Conservation (phyloP, 2,329 filamentous ascomycete species). For the Penicillium sp. region DNA sequence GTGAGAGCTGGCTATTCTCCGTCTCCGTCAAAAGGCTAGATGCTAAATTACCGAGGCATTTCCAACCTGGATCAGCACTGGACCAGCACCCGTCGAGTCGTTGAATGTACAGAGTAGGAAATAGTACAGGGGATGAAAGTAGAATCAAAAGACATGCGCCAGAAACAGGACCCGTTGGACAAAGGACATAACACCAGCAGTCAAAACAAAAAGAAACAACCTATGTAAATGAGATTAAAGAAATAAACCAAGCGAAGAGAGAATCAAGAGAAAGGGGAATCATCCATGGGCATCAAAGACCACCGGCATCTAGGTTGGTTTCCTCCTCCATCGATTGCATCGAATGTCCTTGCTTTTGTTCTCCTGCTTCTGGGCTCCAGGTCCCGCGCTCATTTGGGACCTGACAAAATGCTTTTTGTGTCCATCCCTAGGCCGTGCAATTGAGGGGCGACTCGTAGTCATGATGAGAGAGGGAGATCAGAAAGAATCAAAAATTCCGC, state of each 20-base stretch:
- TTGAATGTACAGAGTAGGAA: conserved; percentile 31
- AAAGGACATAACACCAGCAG: conserved; percentile 24
- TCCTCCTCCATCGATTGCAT: conserved; percentile 6
- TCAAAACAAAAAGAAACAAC: conserved; percentile 15
- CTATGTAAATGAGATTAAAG: conserved; percentile 12
- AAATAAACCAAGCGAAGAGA: conserved; percentile 19
- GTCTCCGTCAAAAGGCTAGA: no score
- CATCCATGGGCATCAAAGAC: conserved; percentile 11
- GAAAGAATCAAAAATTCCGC: conserved; percentile 43
- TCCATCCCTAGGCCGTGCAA: conserved; percentile 1
- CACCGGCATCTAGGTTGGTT: conserved; percentile 3
- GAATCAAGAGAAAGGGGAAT: conserved; percentile 14
- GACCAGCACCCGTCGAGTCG: conserved; percentile 28
- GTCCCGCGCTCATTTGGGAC: no score
- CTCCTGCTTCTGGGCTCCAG: no score
- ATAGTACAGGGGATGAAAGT: conserved; percentile 20
- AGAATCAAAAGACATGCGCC: conserved; percentile 15
- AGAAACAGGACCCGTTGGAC: conserved; percentile 12
- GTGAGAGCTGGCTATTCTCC: no score
- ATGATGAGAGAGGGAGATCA: conserved; percentile 2
- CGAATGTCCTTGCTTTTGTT: no score
- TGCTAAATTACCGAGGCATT: no score
- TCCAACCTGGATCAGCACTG: conserved; percentile 16
- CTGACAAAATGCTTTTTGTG: conserved; percentile 19
- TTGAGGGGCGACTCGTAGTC: conserved; percentile 1